Evolutionary conservation across 2,329 filamentous ascomycete species (phyloP).

Genomic region (Beauveria pseudobassiana): DNA sequence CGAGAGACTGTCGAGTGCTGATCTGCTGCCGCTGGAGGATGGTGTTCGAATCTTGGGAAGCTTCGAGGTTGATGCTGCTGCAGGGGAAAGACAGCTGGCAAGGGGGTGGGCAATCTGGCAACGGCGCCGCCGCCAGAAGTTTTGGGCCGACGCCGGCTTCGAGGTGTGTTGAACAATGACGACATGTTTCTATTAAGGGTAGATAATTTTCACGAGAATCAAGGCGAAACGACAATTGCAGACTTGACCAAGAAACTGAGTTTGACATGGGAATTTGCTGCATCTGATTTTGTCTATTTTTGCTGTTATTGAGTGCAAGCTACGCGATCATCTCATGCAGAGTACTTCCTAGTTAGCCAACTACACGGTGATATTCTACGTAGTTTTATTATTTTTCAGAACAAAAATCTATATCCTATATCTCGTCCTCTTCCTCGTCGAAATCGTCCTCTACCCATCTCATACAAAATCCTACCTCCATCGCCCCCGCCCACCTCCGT

Average conservation of each 20-base stretch:
- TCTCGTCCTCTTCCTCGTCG: slow-evolving; percentile 92
- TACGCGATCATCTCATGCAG: too few species aligned
- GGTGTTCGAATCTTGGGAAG: background rate
- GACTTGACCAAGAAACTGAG: too few species aligned
- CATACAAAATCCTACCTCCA: slow-evolving; percentile 88
- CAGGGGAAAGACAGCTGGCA: background rate
- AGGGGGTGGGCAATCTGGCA: background rate
- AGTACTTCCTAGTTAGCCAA: background rate
- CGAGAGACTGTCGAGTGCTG: background rate
- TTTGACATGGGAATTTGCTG: too few species aligned
- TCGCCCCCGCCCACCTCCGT: slow-evolving; percentile 70
- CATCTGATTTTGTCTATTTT: too few species aligned
- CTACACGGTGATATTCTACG: background rate
- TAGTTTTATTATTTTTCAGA: background rate
- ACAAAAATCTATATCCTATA: slow-evolving; percentile 33
- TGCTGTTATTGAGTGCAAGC: too few species aligned
- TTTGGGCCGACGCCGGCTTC: background rate
- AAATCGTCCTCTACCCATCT: slow-evolving; percentile 97
- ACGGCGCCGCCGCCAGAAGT: background rate
- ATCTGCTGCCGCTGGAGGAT: background rate
- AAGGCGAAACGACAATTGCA: too few species aligned
- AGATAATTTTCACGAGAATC: too few species aligned
- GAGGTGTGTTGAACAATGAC: too few species aligned
- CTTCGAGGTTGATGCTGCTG: background rate
- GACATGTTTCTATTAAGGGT: too few species aligned